Evolutionary conservation across 208 protist species (phyloP), one percentile per base, ranked within the genome.

Genomic region (Eutreptiella sp.): DNA sequence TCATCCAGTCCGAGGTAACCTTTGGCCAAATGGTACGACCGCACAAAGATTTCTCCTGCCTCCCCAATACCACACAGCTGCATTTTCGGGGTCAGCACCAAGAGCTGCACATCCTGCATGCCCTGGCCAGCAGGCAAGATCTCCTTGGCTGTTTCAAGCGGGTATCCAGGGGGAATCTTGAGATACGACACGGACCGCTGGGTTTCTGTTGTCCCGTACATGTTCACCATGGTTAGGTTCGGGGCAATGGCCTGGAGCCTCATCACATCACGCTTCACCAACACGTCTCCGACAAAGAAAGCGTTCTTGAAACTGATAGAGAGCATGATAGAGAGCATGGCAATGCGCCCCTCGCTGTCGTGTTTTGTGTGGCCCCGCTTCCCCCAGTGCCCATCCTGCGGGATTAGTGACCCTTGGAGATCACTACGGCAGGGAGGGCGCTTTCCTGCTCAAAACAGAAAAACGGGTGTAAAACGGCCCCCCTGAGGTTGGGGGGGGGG

Each of bases 121-220:
- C 71, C 71, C 24, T 29, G 33, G 26, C 71, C 71, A 5, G 68
- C 48, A 28, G 66, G 61, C 4, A 76, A 26, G 46, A 76, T 73
- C 16, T 76, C 66, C 41, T 76, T 76, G 26, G 36, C 34, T 32
- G 4, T 4, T 38, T 68, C 53, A 3, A 76, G 68, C 28, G 32
- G 35, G 21, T 24, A 33, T 16, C 38, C 27, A 21, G 55, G 31
- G 32, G 68, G 42, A 53, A 73, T 24, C 5, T 48, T 11, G 45
- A 36, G 70, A 26, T 72, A 73, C 4, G 43, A 39, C 11, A 73
- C 68, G 21, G 65, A 63, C 7, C 71, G 53, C 65, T 76, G 75
- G 3, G 68, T 76, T 60, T 80, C 75, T 0, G 75, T 80, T 14
- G 75, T 75, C 24, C 75, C 75, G 45, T 80, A 80, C 72, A 80